phyloP scores from a whole-genome alignment of 2,329 filamentous ascomycete species.

The Paecilomyces sp. region DNA sequence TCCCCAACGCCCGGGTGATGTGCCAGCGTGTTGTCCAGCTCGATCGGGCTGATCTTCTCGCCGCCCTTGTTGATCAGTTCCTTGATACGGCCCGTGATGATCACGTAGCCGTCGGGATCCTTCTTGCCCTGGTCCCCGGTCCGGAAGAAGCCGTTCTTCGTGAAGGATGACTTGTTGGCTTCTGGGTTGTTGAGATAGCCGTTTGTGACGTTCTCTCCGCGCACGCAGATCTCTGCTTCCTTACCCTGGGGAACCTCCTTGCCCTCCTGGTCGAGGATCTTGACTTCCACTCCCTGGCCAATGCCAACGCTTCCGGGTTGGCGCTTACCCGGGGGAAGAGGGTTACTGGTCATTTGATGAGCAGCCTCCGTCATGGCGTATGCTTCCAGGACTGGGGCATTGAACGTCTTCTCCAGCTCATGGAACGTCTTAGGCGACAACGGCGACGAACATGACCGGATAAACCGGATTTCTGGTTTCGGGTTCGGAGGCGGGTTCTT shows the following conservation, averaged over 20 bases:
- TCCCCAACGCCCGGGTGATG: slow-evolving; percentile 66
- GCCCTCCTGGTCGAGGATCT: slow-evolving; percentile 65
- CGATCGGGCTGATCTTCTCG: slow-evolving; percentile 77
- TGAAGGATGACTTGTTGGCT: slow-evolving; percentile 69
- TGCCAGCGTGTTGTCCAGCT: slow-evolving; percentile 74
- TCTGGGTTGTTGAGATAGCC: slow-evolving; percentile 78
- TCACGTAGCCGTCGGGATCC: slow-evolving; percentile 72
- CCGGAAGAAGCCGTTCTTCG: slow-evolving; percentile 71
- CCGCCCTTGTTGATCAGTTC: slow-evolving; percentile 76
- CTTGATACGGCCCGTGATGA: slow-evolving; percentile 88
- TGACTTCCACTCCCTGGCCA: slow-evolving; percentile 75
- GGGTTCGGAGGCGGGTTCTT: slow-evolving; percentile 63
- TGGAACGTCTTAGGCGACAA: slow-evolving; percentile 75
- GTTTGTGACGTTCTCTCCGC: slow-evolving; percentile 73
- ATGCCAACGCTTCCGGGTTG: slow-evolving; percentile 77
- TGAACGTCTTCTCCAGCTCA: slow-evolving; percentile 67
- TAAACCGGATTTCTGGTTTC: slow-evolving; percentile 70
- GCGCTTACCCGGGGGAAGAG: slow-evolving; percentile 62
- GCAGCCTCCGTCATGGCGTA: slow-evolving; percentile 92
- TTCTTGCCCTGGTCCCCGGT: slow-evolving; percentile 80
- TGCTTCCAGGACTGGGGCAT: slow-evolving; percentile 77
- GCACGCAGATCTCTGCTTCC: slow-evolving; percentile 77
- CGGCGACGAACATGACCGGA: slow-evolving; percentile 79
- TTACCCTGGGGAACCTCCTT: slow-evolving; percentile 60
- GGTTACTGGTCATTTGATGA: slow-evolving; percentile 47